Conservation (phyloP, 192 early-diverging fungal species). For the Lobosporangium transversale region DNA sequence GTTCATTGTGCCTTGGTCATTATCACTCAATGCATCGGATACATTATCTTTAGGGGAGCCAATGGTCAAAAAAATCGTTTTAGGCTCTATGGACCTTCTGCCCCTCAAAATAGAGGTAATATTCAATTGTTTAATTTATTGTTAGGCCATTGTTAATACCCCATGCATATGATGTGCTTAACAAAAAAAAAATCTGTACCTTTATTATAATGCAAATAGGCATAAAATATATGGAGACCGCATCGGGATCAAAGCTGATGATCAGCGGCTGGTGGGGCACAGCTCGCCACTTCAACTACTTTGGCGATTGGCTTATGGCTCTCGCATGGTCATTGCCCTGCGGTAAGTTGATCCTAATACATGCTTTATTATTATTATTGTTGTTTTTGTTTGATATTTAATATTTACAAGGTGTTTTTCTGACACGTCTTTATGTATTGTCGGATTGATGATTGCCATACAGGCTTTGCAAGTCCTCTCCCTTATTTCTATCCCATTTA, state of each 20-base stretch:
- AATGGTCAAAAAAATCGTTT: slow-evolving; percentile 95
- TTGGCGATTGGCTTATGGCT: slow-evolving; percentile 94
- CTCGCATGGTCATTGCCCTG: slow-evolving; percentile 91
- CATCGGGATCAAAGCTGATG: slow-evolving; percentile 82
- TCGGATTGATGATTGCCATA: background rate
- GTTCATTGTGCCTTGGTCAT: slow-evolving; percentile 56
- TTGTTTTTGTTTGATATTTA: too few relatives aligned
- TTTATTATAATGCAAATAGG: too few relatives aligned
- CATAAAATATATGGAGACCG: slow-evolving; percentile 87
- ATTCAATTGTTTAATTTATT: too few relatives aligned
- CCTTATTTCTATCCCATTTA: slow-evolving; percentile 96
- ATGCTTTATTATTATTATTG: too few relatives aligned
- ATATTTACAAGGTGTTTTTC: too few relatives aligned
- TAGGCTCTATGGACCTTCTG: slow-evolving; percentile 71
- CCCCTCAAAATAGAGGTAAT: slow-evolving; percentile 63
- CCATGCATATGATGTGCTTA: too few relatives aligned
- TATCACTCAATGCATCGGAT: slow-evolving; percentile 70
- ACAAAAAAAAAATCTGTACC: too few relatives aligned
- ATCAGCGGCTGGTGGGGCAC: slow-evolving; percentile 95
- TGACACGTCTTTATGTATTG: background rate
- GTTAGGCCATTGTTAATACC: too few relatives aligned
- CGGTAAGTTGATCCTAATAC: slow-evolving; percentile 49
- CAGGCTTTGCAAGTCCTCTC: slow-evolving; percentile 76
- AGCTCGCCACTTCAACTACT: slow-evolving; percentile 95
- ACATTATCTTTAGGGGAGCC: slow-evolving; percentile 87